Percentiles rank a stretch among this genome's conserved stretches.
phyloP scores from a whole-genome alignment of 495 filamentous ascomycete species.

The Corynascus novoguineensis region DNA sequence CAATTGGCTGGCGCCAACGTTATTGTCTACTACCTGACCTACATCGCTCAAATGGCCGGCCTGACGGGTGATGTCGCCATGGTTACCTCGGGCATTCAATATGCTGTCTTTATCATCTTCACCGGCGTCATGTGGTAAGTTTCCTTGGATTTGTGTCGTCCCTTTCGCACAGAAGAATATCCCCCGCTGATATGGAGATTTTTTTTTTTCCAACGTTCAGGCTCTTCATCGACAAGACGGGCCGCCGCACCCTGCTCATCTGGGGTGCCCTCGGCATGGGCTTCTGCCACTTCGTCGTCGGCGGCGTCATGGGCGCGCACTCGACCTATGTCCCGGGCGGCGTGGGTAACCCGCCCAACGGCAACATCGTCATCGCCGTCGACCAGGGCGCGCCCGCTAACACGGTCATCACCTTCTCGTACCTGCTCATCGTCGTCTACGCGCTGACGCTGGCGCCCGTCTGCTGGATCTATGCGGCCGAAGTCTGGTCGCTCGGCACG shows the following conservation, averaged over 20 bases:
- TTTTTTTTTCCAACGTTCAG: slow-evolving; percentile 19
- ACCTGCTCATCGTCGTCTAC: slow-evolving; percentile 66
- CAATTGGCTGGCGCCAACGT: slow-evolving; percentile 66
- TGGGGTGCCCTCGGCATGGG: slow-evolving; percentile 65
- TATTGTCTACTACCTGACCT: slow-evolving; percentile 66
- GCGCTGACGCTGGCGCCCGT: slow-evolving; percentile 64
- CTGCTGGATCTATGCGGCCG: slow-evolving; percentile 70
- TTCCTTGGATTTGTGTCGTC: too few relatives aligned
- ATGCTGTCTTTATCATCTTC: slow-evolving; percentile 69
- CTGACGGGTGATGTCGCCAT: slow-evolving; percentile 59
- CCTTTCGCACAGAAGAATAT: background rate
- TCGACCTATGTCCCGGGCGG: slow-evolving; percentile 45
- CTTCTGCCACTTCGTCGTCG: slow-evolving; percentile 62
- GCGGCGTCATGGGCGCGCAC: slow-evolving; percentile 48
- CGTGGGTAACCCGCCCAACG: slow-evolving; percentile 52
- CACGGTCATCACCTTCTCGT: slow-evolving; percentile 66
- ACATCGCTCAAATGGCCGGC: slow-evolving; percentile 65
- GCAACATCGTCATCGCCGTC: slow-evolving; percentile 61
- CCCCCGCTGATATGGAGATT: background rate
- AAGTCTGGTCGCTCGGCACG: slow-evolving; percentile 70
- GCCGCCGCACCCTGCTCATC: slow-evolving; percentile 65
- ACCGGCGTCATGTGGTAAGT: slow-evolving; percentile 52
- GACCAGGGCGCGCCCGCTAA: slow-evolving; percentile 52
- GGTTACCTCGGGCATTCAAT: slow-evolving; percentile 65
- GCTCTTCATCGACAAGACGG: slow-evolving; percentile 68